Conservation (phyloP, 768 basidiomycete genomes). For the Phanerochaete sordida region DNA sequence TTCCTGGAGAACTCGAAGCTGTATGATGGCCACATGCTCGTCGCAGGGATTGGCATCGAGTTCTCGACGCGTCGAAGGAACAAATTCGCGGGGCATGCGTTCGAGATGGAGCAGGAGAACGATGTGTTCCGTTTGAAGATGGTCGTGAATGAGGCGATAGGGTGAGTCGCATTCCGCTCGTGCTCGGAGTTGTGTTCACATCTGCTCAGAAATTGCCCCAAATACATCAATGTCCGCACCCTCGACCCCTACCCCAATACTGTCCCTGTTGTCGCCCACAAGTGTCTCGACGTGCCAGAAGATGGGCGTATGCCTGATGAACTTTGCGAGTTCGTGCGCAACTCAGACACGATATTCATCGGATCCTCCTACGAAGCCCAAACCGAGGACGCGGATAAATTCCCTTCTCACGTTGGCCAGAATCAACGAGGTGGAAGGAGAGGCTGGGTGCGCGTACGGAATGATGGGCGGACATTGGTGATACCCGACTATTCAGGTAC, state of each 20-base stretch:
- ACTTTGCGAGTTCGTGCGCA: conserved; percentile 44
- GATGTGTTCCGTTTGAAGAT: conserved; percentile 35
- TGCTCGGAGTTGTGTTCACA: neutral
- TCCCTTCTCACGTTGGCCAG: conserved; percentile 58
- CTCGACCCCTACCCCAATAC: conserved; percentile 39
- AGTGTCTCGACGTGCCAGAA: conserved; percentile 29
- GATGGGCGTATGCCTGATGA: conserved; percentile 46
- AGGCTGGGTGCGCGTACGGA: conserved; percentile 49
- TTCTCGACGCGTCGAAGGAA: conserved; percentile 55
- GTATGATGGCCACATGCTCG: conserved; percentile 23
- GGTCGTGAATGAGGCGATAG: conserved; percentile 50
- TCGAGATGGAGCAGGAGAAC: conserved; percentile 18
- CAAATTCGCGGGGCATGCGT: conserved; percentile 54
- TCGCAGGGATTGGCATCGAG: conserved; percentile 60
- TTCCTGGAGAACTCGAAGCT: conserved; percentile 32
- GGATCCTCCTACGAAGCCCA: conserved; percentile 47
- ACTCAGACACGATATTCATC: conserved; percentile 51
- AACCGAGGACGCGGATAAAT: conserved; percentile 32
- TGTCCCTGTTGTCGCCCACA: conserved; percentile 34
- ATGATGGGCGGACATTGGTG: conserved; percentile 50
- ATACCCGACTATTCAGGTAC: conserved; percentile 59
- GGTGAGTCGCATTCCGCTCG: conserved; percentile 36
- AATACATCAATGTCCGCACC: conserved; percentile 60
- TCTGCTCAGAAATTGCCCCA: conserved; percentile 58
- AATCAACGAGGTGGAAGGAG: conserved; percentile 62